Percentiles rank a stretch among this genome's conserved stretches.
These are phyloP conservation scores for Lachnellula willkommii DNA, from an alignment of 2,329 filamentous ascomycete genomes.

Conservation along the genomic window DNA sequence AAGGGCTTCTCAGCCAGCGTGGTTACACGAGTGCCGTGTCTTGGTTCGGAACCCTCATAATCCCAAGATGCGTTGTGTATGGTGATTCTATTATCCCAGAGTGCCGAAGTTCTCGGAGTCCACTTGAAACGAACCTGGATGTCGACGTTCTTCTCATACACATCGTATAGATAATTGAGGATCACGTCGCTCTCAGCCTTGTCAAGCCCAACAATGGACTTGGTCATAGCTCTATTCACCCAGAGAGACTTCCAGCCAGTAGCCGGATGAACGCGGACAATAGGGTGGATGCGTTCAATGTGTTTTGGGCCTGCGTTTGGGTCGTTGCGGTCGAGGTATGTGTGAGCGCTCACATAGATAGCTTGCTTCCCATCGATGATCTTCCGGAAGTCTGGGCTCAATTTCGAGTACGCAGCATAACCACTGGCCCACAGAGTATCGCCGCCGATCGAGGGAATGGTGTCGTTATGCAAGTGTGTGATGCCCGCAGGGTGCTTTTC, in stretches of 20 bases:
- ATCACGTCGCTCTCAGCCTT: slow-evolving; percentile 64
- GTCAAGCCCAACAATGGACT: slow-evolving; percentile 63
- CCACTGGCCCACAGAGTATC: slow-evolving; percentile 70
- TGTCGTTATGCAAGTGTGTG: slow-evolving; percentile 66
- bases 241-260: slow-evolving; percentile 71
- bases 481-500: slow-evolving; percentile 66
- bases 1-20: slow-evolving; percentile 66
- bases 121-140: slow-evolving; percentile 69
- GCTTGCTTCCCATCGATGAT: slow-evolving; percentile 63
- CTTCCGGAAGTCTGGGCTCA: slow-evolving; percentile 63
- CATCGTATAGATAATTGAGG: slow-evolving; percentile 60
- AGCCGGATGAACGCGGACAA: slow-evolving; percentile 66
- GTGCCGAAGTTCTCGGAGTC: slow-evolving; percentile 59
- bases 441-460: slow-evolving; percentile 52
- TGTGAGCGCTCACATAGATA: slow-evolving; percentile 60
- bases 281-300: slow-evolving; percentile 62
- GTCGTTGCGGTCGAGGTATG: slow-evolving; percentile 60
- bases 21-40: slow-evolving; percentile 69
- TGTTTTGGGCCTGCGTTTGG: slow-evolving; percentile 57
- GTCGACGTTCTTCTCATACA: slow-evolving; percentile 62
- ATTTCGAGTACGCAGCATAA: slow-evolving; percentile 67
- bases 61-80: slow-evolving; percentile 73
- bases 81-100: slow-evolving; percentile 71
- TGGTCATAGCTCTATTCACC: slow-evolving; percentile 67
- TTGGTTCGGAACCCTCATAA: slow-evolving; percentile 59